Conservation (phyloP, 2,329 filamentous ascomycete species). For the Colletotrichum endophyticum region DNA sequence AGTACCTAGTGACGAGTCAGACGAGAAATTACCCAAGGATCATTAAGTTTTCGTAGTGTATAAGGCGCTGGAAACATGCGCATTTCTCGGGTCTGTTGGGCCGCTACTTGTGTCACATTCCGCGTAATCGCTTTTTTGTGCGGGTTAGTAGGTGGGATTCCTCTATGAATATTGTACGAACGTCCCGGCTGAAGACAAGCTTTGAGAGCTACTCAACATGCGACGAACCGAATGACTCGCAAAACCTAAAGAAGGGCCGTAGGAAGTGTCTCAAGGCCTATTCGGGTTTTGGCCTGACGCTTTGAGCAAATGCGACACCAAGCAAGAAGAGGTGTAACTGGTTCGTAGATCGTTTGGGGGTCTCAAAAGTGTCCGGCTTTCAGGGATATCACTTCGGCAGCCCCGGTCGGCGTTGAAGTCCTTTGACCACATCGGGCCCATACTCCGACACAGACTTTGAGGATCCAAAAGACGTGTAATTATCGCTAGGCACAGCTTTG, state of each 20-base stretch:
- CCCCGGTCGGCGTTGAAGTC: neutral
- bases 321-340: neutral
- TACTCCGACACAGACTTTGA: neutral
- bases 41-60: neutral
- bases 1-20: neutral
- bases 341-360: neutral
- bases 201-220: neutral
- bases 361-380: neutral
- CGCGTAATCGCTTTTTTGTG: neutral
- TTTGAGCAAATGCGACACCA: neutral
- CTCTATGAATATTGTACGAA: neutral
- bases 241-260: neutral
- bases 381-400: neutral
- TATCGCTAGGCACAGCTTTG: neutral
- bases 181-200: neutral
- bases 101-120: neutral
- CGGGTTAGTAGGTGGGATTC: fast-evolving
- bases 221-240: neutral
- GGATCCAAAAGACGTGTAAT: neutral
- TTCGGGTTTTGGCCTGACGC: neutral
- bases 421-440: neutral
- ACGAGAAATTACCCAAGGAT: neutral
- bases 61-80: neutral
- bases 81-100: neutral
- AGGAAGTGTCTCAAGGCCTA: neutral